Evolutionary conservation across 257 asterid species (phyloP).

Genomic region (Galeopsis tetrahit): DNA sequence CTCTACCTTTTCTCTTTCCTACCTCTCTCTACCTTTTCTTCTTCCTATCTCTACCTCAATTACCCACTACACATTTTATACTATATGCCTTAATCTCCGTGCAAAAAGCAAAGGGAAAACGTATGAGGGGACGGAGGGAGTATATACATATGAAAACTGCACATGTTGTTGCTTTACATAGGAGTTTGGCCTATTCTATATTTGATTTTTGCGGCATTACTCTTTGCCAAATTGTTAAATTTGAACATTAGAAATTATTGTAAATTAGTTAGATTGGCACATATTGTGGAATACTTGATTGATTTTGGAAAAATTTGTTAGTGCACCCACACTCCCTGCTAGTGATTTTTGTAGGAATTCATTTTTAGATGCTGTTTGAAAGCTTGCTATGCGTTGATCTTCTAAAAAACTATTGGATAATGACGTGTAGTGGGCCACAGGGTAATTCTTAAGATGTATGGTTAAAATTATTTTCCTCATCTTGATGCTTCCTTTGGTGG

Average conservation of each 20-base stretch:
- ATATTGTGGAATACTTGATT: constrained; percentile 1
- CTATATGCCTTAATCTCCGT: no score
- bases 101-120: no score
- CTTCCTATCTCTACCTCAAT: no score
- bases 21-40: no score
- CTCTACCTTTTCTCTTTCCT: no score
- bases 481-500: constrained; percentile 26
- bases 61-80: no score
- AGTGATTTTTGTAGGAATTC: background rate
- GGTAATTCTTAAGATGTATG: background rate
- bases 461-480: constrained; percentile 14
- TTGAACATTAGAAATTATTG: constrained; percentile 18
- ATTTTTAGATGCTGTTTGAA: constrained; percentile 15
- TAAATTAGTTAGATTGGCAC: background rate
- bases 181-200: constrained; percentile 26
- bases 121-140: no score
- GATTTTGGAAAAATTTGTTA: background rate
- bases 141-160: background rate
- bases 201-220: constrained; percentile 18
- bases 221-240: background rate
- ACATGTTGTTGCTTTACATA: constrained; percentile 15
- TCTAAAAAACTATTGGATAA: constrained; percentile 5
- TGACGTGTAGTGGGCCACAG: constrained; percentile 15
- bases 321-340: constrained; percentile 6
- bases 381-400: constrained; percentile 18